Evolutionary conservation across 192 early-diverging fungal genomes (phyloP), one percentile per base, ranked within the genome.

Genomic region (Linnemannia zychae): DNA sequence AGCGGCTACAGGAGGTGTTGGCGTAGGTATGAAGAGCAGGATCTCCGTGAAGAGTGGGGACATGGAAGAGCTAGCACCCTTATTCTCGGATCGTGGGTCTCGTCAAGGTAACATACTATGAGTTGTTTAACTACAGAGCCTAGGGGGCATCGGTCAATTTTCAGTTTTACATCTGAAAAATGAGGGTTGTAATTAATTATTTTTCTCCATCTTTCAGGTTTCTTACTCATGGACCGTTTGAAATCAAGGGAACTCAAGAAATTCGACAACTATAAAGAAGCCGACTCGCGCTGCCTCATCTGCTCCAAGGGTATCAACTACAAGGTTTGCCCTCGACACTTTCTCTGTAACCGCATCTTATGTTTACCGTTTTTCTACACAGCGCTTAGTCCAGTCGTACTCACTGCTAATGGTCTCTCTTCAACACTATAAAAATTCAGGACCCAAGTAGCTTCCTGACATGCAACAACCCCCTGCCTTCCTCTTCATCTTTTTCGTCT

Each of bases 241-340:
- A 50, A 37, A 17, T 47, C 13, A 7, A 67, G 36, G n/a, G 81
- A 77, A 37, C 40, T 20, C 1, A 75, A 76, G 7, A 78, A 33
- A 12, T 44, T 49, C 13, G 69, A 72, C 4, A 18, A 37, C 0
- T 78, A 76, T 31, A 74, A 70, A 9, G 69, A 85, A 34, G 17
- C 13, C 0, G 22, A 33, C 11, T 65, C 70, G 9, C 20, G 22
- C 4, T 85, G 83, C 16, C 20, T 75, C 11, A 18, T 79, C 7
- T 84, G 81, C 50, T 67, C 20, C 9, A 69, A 50, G 22, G 40
- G 12, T 18, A 84, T 84, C n/a, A 53, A 84, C 34, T 84, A 77
- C 34, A 72, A 67, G 22, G 81, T 84, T 49, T n/a, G n/a, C n/a
- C n/a, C n/a, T n/a, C 68, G 63, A 78, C 7, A 52, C n/a, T 22